Evolutionary conservation across 495 filamentous ascomycete genomes (phyloP), one percentile per base, ranked within the genome.

Genomic region (Penicillium waksmanii): DNA sequence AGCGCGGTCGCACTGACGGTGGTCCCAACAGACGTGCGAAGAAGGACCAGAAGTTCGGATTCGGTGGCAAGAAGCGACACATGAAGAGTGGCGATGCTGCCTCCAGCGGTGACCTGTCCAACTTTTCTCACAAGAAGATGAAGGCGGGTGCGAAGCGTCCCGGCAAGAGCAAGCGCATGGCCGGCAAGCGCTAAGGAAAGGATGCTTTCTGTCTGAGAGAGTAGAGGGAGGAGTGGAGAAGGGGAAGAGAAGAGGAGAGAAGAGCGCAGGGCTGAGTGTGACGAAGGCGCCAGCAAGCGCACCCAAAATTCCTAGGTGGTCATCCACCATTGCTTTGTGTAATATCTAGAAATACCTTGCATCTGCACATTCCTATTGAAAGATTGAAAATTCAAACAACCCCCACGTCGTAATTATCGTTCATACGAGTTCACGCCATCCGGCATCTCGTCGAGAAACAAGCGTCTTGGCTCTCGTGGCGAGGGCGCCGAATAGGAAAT

Each of bases 1-100:
- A 77, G 64, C 70, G 69, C 48, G 66, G 61, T 46, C 73, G 69
- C 55, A 63, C 62, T 11, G 74, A 72, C 35, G 73, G 77, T 59
- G 76, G 73, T 34, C 77, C 83, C 50, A 84, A 82, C 65, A 98
- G 97, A 80, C 87, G 95, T 47, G 86, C 89, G 69, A 96, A 96
- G 86, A 95, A 92, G 77, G 87, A 98, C 73, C 80, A 87, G 60
- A 96, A 96, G 77, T 97, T 87, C 71, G 95, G 95, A 23, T 95
- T 91, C 73, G 95, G 95, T 56, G 95, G 95, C 57, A 96, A 96
- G 85, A 98, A 97, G 84, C 80, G 88, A 51, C 84, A 88, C 72
- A 71, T 81, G 40, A 98, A 98, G 84, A 96, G 91, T 58, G 89
- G 89, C 54, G 93, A 97, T 76, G 91, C 92, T 44, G 69, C 77